phyloP scores from a whole-genome alignment of 345 rosid genomes.

The Jatropha curcas region DNA sequence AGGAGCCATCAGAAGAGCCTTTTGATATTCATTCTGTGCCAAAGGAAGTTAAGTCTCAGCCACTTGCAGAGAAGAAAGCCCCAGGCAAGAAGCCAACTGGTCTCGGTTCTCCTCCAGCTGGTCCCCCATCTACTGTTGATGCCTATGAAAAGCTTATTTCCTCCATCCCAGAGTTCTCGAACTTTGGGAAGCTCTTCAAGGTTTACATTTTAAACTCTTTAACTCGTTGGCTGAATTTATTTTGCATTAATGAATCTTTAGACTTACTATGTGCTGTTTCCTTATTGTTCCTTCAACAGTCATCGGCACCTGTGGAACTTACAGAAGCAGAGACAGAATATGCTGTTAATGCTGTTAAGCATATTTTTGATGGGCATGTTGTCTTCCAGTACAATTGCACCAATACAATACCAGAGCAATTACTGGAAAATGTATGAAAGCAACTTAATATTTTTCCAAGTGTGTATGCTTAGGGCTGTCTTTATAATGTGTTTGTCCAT shows the following conservation, averaged over 20 bases:
- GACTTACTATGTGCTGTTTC: slow-evolving; percentile 14
- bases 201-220: slow-evolving; percentile 33
- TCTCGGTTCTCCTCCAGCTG: slow-evolving; percentile 69
- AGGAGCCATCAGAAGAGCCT: slow-evolving; percentile 84
- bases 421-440: slow-evolving; percentile 76
- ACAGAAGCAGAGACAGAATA: slow-evolving; percentile 99
- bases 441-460: not conserved
- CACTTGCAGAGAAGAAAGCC: slow-evolving; percentile 91
- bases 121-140: slow-evolving; percentile 69
- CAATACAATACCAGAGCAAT: slow-evolving; percentile 90
- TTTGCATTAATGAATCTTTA: not conserved
- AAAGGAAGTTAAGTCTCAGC: slow-evolving; percentile 79
- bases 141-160: slow-evolving; percentile 83
- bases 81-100: slow-evolving; percentile 87
- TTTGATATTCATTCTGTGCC: slow-evolving; percentile 87
- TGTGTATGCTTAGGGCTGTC: slow-evolving; percentile 3
- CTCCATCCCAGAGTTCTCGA: slow-evolving; percentile 73
- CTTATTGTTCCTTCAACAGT: slow-evolving; percentile 40
- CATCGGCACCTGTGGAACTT: slow-evolving; percentile 85
- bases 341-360: slow-evolving; percentile 89
- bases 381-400: slow-evolving; percentile 98
- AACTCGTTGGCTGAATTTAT: not conserved
- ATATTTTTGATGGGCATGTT: slow-evolving; percentile 80
- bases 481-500: slow-evolving; percentile 25
- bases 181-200: slow-evolving; percentile 92